Conservation (phyloP, 2,329 filamentous ascomycete species). For the Aspergillus bombycis region DNA sequence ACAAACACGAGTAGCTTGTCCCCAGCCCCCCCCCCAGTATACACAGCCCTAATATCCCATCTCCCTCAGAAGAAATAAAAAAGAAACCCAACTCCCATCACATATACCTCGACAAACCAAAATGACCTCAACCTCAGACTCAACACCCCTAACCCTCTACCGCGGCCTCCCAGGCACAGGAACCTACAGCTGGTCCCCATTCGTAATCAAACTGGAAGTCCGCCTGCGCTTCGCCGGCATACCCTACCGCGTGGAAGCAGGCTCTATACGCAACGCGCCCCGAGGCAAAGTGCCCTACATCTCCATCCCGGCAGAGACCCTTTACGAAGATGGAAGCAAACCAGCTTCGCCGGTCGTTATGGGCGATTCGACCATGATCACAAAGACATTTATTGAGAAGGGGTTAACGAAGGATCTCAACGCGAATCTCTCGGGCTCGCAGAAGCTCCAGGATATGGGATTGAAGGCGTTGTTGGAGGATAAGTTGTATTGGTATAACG, state of each 20-base stretch:
- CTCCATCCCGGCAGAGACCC: conserved; percentile 28
- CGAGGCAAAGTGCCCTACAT: conserved; percentile 66
- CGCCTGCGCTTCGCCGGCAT: conserved; percentile 59
- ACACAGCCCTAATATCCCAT: no score
- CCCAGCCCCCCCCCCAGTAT: no score
- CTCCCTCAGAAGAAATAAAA: no score
- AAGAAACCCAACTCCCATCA: no score
- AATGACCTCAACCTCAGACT: background rate
- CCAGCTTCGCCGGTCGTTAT: conserved; percentile 28
- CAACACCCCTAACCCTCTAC: conserved; percentile 45
- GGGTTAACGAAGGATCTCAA: conserved; percentile 56
- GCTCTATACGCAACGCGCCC: conserved; percentile 53
- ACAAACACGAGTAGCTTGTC: background rate
- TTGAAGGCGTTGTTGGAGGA: conserved; percentile 62
- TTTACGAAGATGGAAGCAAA: conserved; percentile 3
- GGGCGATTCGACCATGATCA: conserved; percentile 61
- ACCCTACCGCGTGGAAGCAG: conserved; percentile 50
- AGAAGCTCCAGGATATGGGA: conserved; percentile 55
- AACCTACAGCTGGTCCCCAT: conserved; percentile 62
- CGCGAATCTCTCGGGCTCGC: conserved; percentile 38
- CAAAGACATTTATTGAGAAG: conserved; percentile 46
- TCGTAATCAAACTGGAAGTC: conserved; percentile 65
- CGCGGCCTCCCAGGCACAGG: conserved; percentile 52
- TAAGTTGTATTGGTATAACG: conserved; percentile 61
- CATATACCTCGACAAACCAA: no score